Base-by-base conservation (phyloP, 306 rosid genomes). In the Abrus pulchellus region DNA sequence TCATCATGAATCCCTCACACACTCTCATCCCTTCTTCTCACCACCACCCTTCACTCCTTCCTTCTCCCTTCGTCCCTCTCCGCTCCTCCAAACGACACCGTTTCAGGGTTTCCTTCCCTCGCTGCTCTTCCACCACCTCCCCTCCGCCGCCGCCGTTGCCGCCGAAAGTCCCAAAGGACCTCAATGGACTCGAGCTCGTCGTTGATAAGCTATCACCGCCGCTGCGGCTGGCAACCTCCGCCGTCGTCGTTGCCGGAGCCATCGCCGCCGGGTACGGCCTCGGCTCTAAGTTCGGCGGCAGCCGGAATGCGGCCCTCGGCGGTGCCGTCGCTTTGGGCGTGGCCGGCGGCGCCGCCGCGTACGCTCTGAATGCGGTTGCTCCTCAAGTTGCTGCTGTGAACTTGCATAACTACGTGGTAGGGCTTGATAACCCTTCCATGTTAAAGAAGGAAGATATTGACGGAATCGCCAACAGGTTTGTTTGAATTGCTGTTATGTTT, bases 361-460 rank as follows among this genome's bases (percentile, higher is more conserved):
- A 92, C 55, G 90, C 97, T n/a, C 62, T 96, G 71, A 96, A 88
- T 79, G 85, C 98, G 0, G 57, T 85, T 68, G 97, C 84, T 41
- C 98, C 99, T 5, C 97, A 90, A 33, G 98, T 93, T 49, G 99
- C 99, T 0, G 97, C 97, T 0, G 93, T 89, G 11, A 90, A 87
- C 10, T 90, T 93, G 90, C 97, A 88, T 65, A 96, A 96, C 77
- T 93, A 90, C 30, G 97, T 88, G n/a, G 91, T 91, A 2, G 92
- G 83, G 14, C 54, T 84, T 13, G 97, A 87, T 32, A 94, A 92
- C 60, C 97, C 97, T 27, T 75, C 85, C 28, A 83, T 54, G 27
- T 86, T 96, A 80, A 93, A 77, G 78, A 92, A 87, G 83, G 99
- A 92, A 52, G 98, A 92, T 7, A 88, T 96, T 3, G 98, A 96